Evolutionary conservation across 2,329 filamentous ascomycete genomes (phyloP).

Genomic region (Fusarium sp.): DNA sequence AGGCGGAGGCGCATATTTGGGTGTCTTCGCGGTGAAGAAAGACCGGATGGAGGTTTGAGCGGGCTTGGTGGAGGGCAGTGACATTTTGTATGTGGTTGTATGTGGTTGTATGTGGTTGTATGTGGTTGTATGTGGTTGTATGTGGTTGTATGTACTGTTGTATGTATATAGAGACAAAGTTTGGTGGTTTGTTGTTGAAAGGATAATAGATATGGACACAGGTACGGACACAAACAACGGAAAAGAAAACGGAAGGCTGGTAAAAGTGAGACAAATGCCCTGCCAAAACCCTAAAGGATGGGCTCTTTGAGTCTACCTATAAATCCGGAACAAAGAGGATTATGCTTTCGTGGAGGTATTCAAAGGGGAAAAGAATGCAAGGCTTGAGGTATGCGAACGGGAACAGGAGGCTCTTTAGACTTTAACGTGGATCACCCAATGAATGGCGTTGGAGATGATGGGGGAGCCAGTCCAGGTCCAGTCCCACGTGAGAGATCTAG

Average conservation of each 20-base stretch:
- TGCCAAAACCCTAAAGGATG: constrained; percentile 8
- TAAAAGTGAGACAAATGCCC: constrained; percentile 14
- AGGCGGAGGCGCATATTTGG: constrained; percentile 55
- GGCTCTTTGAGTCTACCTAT: constrained; percentile 6
- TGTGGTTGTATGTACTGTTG: neutral
- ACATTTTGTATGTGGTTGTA: constrained; percentile 50
- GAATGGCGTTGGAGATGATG: constrained; percentile 19
- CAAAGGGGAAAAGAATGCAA: constrained; percentile 12
- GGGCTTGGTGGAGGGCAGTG: constrained; percentile 56
- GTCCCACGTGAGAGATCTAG: constrained; percentile 31
- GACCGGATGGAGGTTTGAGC: constrained; percentile 71
- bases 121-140: neutral
- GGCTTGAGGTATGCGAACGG: constrained; percentile 4
- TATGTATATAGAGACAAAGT: neutral
- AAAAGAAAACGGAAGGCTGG: constrained; percentile 10
- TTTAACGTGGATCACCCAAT: constrained; percentile 30
- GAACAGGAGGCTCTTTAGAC: constrained; percentile 29
- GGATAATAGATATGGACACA: constrained; percentile 2
- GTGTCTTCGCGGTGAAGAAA: constrained; percentile 68
- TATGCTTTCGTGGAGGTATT: constrained; percentile 34
- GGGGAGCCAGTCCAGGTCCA: constrained; percentile 26
- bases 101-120: constrained; percentile 5
- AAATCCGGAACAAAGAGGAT: constrained; percentile 2
- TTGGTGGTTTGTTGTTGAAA: neutral
- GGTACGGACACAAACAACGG: neutral